phyloP scores from a whole-genome alignment of 2,329 filamentous ascomycete genomes.

The Chaetothyriales sp. region DNA sequence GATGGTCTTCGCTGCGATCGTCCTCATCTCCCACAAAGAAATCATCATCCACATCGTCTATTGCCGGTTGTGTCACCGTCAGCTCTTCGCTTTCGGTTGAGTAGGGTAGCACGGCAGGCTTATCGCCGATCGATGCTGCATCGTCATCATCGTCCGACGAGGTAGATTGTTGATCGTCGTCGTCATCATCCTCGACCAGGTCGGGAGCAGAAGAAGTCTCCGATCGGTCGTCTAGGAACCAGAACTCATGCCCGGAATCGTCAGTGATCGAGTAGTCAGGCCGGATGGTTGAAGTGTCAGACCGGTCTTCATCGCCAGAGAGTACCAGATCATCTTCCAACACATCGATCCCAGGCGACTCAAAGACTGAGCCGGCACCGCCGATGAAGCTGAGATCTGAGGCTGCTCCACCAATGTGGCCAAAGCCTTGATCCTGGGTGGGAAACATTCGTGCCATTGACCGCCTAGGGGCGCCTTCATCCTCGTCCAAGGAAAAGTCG shows the following conservation, averaged over 20 bases:
- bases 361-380: constrained; percentile 19
- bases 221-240: constrained; percentile 31
- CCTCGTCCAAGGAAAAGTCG: constrained; percentile 24
- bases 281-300: constrained; percentile 15
- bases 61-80: constrained; percentile 75
- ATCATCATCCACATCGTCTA: constrained; percentile 69
- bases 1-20: constrained; percentile 64
- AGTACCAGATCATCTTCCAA: constrained; percentile 34
- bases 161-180: constrained; percentile 27
- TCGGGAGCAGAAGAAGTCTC: constrained; percentile 27
- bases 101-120: constrained; percentile 23
- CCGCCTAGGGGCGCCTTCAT: constrained; percentile 24
- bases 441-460: constrained; percentile 28
- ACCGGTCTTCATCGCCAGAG: constrained; percentile 32
- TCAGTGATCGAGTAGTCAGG: constrained; percentile 24
- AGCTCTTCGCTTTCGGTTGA: constrained; percentile 66
- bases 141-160: constrained; percentile 30
- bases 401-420: constrained; percentile 20
- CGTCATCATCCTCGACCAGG: constrained; percentile 38
- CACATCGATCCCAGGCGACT: constrained; percentile 11
- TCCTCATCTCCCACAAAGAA: constrained; percentile 64
- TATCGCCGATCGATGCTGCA: constrained; percentile 49
- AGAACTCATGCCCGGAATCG: constrained; percentile 28
- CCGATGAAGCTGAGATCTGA: constrained; percentile 24
- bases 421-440: constrained; percentile 9